Evolutionary conservation across 1,284 basidiomycete species (phyloP).

Genomic region (Fomitopsis schrenkii): DNA sequence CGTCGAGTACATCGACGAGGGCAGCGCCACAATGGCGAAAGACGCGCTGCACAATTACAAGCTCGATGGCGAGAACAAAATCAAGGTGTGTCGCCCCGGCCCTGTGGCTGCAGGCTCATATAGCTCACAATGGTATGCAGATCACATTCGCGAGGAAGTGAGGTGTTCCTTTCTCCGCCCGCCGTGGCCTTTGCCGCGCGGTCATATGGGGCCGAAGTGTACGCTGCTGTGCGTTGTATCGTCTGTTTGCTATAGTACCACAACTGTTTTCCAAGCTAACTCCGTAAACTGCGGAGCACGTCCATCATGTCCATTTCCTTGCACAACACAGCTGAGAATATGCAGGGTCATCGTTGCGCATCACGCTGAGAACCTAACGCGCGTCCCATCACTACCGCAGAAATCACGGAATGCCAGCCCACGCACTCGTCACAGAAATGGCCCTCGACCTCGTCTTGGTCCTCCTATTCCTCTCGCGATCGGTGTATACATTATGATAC

Average conservation of each 20-base stretch:
- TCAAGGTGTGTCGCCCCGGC: conserved; percentile 64
- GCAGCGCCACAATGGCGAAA: conserved; percentile 84
- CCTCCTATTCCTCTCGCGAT: background rate
- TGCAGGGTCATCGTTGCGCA: background rate
- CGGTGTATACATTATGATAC: conserved; percentile 5
- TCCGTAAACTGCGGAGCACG: background rate
- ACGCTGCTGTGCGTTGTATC: background rate
- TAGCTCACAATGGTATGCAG: conserved; percentile 23
- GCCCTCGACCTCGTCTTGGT: background rate
- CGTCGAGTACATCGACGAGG: conserved; percentile 92
- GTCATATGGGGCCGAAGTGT: background rate
- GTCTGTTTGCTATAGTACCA: background rate
- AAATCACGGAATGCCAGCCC: background rate
- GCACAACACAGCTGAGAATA: background rate
- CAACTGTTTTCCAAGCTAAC: background rate
- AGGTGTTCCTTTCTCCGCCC: background rate
- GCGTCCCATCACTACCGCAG: background rate
- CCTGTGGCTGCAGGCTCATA: background rate
- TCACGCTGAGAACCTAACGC: background rate
- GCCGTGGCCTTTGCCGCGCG: background rate
- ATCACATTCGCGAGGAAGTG: conserved; percentile 62
- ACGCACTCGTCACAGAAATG: background rate
- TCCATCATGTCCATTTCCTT: too few species aligned
- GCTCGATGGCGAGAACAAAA: conserved; percentile 92
- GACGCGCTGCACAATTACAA: conserved; percentile 96